Evolutionary conservation across 2,329 filamentous ascomycete genomes (phyloP).

Genomic region (Verticillium isaacii): DNA sequence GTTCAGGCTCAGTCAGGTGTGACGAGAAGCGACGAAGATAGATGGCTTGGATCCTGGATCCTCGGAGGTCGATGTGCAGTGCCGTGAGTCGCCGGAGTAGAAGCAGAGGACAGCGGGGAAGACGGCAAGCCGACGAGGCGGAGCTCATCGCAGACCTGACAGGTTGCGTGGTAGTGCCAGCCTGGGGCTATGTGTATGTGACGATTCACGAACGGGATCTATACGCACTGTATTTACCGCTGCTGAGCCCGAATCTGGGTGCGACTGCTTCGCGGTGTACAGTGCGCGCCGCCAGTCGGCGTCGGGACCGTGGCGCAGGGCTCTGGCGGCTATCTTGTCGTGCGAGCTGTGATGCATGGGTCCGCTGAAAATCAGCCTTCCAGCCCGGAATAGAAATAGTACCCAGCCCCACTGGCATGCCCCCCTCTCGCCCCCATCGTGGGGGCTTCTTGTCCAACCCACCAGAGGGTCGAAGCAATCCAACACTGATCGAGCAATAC

Average conservation of each 20-base stretch:
- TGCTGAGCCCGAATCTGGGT: not conserved
- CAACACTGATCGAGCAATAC: not conserved
- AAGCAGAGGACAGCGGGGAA: not conserved
- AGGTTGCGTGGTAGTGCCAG: no score
- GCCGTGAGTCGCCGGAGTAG: not conserved
- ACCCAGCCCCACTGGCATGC: not conserved
- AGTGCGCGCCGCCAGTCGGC: not conserved
- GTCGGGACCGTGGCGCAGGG: not conserved
- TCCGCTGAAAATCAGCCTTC: not conserved
- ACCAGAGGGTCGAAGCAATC: not conserved
- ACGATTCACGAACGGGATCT: no score
- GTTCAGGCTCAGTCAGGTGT: not conserved
- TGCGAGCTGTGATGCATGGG: not conserved
- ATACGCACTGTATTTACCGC: not conserved
- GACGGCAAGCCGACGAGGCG: not conserved
- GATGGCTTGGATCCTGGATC: not conserved
- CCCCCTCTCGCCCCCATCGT: not conserved
- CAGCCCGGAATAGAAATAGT: not conserved
- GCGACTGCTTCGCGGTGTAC: not conserved
- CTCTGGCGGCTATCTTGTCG: not conserved
- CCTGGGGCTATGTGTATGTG: no score
- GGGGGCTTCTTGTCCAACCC: not conserved
- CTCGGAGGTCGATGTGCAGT: no score
- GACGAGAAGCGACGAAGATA: not conserved
- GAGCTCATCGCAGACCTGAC: no score